Percentiles rank a stretch among this genome's conserved stretches.
Conservation (phyloP, 495 filamentous ascomycete species). For the Corynascus novoguineensis region DNA sequence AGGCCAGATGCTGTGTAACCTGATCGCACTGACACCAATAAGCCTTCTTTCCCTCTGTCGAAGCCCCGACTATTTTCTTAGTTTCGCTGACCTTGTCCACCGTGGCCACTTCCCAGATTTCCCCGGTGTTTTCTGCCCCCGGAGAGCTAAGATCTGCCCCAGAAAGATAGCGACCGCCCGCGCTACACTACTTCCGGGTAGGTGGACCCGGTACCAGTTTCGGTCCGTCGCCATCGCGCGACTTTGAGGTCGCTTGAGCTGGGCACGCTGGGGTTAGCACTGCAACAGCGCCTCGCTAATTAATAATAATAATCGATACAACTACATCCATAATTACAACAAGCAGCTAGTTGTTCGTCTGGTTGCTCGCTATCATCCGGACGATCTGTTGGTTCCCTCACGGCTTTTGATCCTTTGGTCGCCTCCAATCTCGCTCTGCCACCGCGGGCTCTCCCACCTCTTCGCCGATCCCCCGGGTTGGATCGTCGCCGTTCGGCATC, state of each 20-base stretch:
- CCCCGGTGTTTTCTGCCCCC: background rate
- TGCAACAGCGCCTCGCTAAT: background rate
- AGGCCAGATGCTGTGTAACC: background rate
- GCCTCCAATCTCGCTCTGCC: constrained; percentile 2
- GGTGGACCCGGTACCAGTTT: background rate
- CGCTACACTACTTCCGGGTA: background rate
- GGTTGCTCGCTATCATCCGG: background rate
- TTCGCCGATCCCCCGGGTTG: background rate
- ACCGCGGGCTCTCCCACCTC: background rate
- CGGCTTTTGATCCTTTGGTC: background rate
- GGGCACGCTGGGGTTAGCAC: background rate
- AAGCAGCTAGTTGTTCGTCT: background rate
- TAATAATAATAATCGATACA: constrained; percentile 7
- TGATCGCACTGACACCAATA: background rate
- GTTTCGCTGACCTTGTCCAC: background rate
- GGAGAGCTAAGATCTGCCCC: constrained; percentile 1
- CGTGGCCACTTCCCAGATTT: too few species aligned
- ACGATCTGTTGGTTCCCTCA: background rate
- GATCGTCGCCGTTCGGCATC: background rate
- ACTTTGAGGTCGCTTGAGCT: too few species aligned
- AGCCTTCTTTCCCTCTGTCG: background rate
- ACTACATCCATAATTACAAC: constrained; percentile 1
- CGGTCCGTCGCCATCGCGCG: background rate
- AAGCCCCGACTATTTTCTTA: background rate
- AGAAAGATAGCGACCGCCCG: background rate